Evolutionary conservation across 805 yeast species (phyloP).

Genomic region (Helenozyma rhizophorensis): DNA sequence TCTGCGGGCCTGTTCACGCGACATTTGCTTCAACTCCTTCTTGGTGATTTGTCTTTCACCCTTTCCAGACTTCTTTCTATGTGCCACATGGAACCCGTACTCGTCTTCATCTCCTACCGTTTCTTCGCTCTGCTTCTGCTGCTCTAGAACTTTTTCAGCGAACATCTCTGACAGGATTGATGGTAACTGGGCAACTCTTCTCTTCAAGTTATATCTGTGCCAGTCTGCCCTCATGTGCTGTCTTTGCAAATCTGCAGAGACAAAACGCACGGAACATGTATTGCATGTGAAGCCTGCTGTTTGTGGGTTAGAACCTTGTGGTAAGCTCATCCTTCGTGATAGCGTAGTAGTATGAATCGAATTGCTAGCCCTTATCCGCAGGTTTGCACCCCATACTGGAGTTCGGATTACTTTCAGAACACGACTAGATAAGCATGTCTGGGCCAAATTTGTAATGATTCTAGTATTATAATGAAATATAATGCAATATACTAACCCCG

Average conservation of each 20-base stretch:
- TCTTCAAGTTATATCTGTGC: conserved; percentile 93
- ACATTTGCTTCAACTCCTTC: conserved; percentile 31
- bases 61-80: conserved; percentile 20
- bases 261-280: conserved; percentile 79
- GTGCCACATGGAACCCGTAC: conserved; percentile 45
- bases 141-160: conserved; percentile 57
- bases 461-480: too few species aligned
- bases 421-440: too few species aligned
- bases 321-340: conserved; percentile 18
- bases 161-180: conserved; percentile 42
- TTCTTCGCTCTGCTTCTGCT: conserved; percentile 11
- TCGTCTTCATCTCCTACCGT: conserved; percentile 42
- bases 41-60: conserved; percentile 35
- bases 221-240: conserved; percentile 96
- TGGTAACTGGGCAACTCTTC: conserved; percentile 74
- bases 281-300: conserved; percentile 61
- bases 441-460: too few species aligned
- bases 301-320: conserved; percentile 26
- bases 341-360: too few species aligned
- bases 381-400: too few species aligned
- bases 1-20: conserved; percentile 6
- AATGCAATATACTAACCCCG: too few species aligned
- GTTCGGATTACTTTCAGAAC: too few species aligned
- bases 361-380: too few species aligned
- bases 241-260: conserved; percentile 79